Conservation (phyloP, 2,329 filamentous ascomycete species). For the Alternaria sp. region DNA sequence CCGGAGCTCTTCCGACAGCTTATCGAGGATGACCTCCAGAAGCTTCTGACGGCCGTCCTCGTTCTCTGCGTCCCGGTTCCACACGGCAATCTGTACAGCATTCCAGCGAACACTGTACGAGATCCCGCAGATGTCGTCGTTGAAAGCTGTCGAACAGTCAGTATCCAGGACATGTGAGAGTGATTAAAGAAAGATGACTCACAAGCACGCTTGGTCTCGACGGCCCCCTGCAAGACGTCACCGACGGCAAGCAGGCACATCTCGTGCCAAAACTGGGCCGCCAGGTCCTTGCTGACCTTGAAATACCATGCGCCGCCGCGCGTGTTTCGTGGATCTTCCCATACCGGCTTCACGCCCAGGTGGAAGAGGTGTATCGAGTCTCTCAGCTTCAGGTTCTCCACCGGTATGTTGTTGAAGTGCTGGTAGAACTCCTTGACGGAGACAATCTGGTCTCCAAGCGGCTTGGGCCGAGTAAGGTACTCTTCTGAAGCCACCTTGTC, state of each 20-base stretch:
- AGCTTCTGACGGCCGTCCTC: constrained; percentile 79
- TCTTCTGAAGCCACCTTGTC: constrained; percentile 34
- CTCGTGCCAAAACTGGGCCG: constrained; percentile 79
- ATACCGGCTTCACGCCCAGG: constrained; percentile 80
- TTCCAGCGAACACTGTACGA: constrained; percentile 89
- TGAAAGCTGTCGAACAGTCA: constrained; percentile 54
- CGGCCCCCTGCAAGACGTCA: constrained; percentile 76
- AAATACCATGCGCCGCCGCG: constrained; percentile 93
- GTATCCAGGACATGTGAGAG: neutral
- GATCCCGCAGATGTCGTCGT: constrained; percentile 86
- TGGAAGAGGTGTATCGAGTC: constrained; percentile 78
- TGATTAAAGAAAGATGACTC: constrained; percentile 38
- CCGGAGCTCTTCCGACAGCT: constrained; percentile 74
- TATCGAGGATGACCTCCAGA: constrained; percentile 74
- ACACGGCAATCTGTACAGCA: constrained; percentile 85
- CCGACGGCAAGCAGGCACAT: constrained; percentile 84
- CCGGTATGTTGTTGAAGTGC: constrained; percentile 74
- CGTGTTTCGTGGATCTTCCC: constrained; percentile 87
- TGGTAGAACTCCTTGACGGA: constrained; percentile 60
- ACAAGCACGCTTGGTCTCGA: constrained; percentile 70
- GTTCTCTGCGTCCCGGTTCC: constrained; percentile 89
- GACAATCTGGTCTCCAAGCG: constrained; percentile 54
- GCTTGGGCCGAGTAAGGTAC: constrained; percentile 58
- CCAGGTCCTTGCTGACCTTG: constrained; percentile 78
- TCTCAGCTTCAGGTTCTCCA: constrained; percentile 74